phyloP scores from a whole-genome alignment of 345 rosid genomes.

The Diplotaxis tenuifolia region DNA sequence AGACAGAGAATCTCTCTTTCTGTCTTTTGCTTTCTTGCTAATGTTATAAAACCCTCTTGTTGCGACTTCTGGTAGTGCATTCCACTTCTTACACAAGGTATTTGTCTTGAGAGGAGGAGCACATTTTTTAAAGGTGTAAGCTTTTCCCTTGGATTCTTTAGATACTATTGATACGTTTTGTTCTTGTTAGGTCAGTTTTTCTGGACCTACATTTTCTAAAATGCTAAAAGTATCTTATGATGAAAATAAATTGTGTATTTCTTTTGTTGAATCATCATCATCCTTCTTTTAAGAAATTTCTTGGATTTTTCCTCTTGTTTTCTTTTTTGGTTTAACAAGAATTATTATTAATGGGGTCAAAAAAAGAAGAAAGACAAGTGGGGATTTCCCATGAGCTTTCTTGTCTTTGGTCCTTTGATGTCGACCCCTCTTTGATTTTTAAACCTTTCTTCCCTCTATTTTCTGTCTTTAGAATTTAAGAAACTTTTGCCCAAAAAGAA shows the following conservation, averaged over 20 bases:
- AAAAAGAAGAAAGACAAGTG: slow-evolving; percentile 25
- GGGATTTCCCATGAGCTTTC: slow-evolving; percentile 38
- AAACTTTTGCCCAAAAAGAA: no score
- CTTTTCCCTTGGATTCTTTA: slow-evolving; percentile 28
- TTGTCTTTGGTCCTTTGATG: slow-evolving; percentile 29
- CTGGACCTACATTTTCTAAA: slow-evolving; percentile 33
- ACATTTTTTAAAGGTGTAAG: background rate
- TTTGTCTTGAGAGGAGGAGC: slow-evolving; percentile 16
- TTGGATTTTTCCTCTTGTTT: slow-evolving; percentile 28
- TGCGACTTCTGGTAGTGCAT: slow-evolving; percentile 24
- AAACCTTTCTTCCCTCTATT: slow-evolving; percentile 16
- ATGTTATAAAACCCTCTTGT: slow-evolving; percentile 3
- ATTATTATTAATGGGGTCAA: slow-evolving; percentile 22
- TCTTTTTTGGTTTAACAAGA: slow-evolving; percentile 7
- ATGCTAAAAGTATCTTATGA: slow-evolving; percentile 18
- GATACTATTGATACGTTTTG: slow-evolving; percentile 18
- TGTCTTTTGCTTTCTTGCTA: slow-evolving; percentile 25
- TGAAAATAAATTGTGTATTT: background rate
- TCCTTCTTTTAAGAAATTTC: slow-evolving; percentile 26
- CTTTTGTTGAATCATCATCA: background rate
- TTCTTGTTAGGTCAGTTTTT: slow-evolving; percentile 22
- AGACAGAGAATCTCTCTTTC: slow-evolving; percentile 29
- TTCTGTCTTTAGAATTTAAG: background rate
- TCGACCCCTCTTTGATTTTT: slow-evolving; percentile 23
- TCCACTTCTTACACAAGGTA: slow-evolving; percentile 26